Evolutionary conservation across 306 rosid species (phyloP).

Genomic region (Luffa acutangula): DNA sequence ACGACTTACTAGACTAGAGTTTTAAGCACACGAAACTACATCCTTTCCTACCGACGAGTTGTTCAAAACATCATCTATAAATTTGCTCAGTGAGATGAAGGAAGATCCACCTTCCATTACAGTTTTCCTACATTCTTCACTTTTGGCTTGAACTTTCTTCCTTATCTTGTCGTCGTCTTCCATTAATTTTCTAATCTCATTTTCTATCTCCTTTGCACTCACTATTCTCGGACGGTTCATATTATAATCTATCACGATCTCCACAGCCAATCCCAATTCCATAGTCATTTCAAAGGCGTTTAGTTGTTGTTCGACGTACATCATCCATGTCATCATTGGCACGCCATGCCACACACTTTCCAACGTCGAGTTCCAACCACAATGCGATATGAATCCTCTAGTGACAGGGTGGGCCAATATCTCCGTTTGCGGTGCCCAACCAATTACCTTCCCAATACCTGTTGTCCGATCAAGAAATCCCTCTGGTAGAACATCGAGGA

Average conservation of each 20-base stretch:
- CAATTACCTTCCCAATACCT: conserved; percentile 11
- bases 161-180: conserved; percentile 4
- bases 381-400: conserved; percentile 30
- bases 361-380: conserved; percentile 28
- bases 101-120: conserved; percentile 22
- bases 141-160: conserved; percentile 14
- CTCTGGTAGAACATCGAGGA: not conserved
- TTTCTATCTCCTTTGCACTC: conserved; percentile 14
- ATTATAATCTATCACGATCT: conserved; percentile 10
- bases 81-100: conserved; percentile 1
- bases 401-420: conserved; percentile 14
- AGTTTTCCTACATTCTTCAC: conserved; percentile 11
- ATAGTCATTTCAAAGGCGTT: conserved; percentile 22
- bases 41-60: too few relatives aligned
- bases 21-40: too few relatives aligned
- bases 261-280: conserved; percentile 23
- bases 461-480: conserved; percentile 14
- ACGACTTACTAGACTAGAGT: not conserved
- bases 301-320: conserved; percentile 18
- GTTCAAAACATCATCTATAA: not conserved
- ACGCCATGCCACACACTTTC: conserved; percentile 26
- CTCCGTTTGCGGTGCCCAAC: conserved; percentile 28
- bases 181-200: conserved; percentile 15
- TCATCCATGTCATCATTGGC: conserved; percentile 20
- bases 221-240: not conserved